phyloP scores from a whole-genome alignment of 352 stramenopile genomes.

The Pythium aquatile region DNA sequence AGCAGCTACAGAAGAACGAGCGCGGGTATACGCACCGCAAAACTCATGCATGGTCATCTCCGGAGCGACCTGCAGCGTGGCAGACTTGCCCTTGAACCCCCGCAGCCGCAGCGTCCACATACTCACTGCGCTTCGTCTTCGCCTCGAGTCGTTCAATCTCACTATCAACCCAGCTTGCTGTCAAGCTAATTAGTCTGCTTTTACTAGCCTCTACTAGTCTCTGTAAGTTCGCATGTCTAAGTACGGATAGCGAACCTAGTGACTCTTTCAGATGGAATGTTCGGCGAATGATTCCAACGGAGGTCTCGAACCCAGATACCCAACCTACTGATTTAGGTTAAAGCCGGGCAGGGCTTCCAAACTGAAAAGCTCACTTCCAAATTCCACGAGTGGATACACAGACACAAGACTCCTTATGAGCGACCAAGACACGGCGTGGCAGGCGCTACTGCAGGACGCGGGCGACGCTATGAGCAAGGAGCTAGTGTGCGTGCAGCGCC shows the following conservation, averaged over 20 bases:
- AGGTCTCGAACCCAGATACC: background rate
- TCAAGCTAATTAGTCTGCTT: no score
- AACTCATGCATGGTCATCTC: slow-evolving; percentile 41
- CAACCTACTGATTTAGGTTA: slow-evolving; percentile 20
- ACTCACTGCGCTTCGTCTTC: background rate
- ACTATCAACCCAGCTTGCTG: background rate
- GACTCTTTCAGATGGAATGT: slow-evolving; percentile 8
- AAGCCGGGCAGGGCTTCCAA: no score
- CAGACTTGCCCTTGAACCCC: slow-evolving; percentile 52
- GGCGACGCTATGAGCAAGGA: slow-evolving; percentile 37
- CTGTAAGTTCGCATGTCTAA: no score
- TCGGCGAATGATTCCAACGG: slow-evolving; percentile 4
- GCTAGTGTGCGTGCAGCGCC: slow-evolving; percentile 61
- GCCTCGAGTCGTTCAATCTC: background rate
- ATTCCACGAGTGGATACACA: background rate
- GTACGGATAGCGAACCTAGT: no score
- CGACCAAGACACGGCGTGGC: slow-evolving; percentile 6
- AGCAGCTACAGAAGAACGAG: slow-evolving; percentile 1
- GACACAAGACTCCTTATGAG: background rate
- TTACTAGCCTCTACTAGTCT: no score
- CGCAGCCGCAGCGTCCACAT: slow-evolving; percentile 74
- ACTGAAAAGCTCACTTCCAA: background rate
- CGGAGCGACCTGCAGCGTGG: slow-evolving; percentile 49
- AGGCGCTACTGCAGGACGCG: slow-evolving; percentile 18
- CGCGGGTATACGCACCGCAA: slow-evolving; percentile 33